Evolutionary conservation across 1,284 basidiomycete species (phyloP), one percentile per base, ranked within the genome.

Genomic region (Jaminaea rosea): DNA sequence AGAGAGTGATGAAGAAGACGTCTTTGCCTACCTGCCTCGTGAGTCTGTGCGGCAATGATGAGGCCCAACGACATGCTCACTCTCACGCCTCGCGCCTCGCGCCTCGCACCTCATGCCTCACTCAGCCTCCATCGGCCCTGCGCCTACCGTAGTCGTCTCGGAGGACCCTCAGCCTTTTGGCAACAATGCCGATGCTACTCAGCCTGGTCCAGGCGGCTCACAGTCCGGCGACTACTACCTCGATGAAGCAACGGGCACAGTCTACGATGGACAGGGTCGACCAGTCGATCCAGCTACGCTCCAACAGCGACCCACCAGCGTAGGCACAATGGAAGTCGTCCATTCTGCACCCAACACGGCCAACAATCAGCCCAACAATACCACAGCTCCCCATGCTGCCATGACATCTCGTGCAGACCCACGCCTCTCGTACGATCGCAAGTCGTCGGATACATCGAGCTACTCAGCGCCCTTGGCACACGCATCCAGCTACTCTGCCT

Each of bases 11-110:
- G 68, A 71, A 21, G 69, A 62, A 3, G 63, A 69, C 32, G 67
- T 73, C 34, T 73, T 73, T 58, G 71, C 71, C 17, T 73, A 72
- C 34, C 59, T 64, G 9, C 67, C 64, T 26, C 64, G 58, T 56
- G 55, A 50, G 55, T 61, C 10, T 3, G 4, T 8, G 3, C 19
- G 9, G 29, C 10, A 10, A 26, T 17, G 42, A 21, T 15, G n/a
- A 45, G 6, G 42, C 4, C 23, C 23, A 45, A 26, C n/a, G 42
- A 45, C 6, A 4, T 6, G n/a, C 4, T 6, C 3, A 26, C 13
- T 44, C n/a, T 32, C n/a, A 9, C 9, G 31, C 31, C n/a, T 9
- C 15, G 41, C 5, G 15, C 13, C 24, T 44, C 17, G 13, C 21
- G 19, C 13, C 24, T 24, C 3, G 7, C 39, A 19, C n/a, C 4